Evolutionary conservation across 805 yeast genomes (phyloP).

Genomic region (Schwanniomyces occidentalis): DNA sequence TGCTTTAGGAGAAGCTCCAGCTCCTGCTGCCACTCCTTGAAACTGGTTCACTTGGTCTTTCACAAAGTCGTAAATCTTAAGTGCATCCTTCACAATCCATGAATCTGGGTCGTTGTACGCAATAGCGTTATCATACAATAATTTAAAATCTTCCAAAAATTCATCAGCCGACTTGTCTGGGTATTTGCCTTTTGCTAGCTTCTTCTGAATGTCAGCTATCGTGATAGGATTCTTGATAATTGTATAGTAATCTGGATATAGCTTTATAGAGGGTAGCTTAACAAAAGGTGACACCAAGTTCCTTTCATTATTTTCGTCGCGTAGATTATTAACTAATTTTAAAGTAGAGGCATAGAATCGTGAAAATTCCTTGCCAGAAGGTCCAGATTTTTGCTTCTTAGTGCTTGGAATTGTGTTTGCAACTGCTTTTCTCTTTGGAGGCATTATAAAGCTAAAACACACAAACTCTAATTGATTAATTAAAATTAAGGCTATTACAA

Average conservation of each 20-base stretch:
- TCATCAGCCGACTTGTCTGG: conserved; percentile 39
- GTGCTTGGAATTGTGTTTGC: conserved; percentile 4
- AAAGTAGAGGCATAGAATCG: conserved; percentile 33
- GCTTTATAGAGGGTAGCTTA: conserved; percentile 36
- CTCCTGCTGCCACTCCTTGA: conserved; percentile 11
- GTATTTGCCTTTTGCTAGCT: conserved; percentile 42
- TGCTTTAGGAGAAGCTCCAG: conserved; percentile 2
- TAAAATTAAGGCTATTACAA: no score
- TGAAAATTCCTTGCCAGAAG: conserved; percentile 24
- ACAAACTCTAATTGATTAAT: no score
- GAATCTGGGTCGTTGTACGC: conserved; percentile 43
- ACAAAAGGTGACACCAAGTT: conserved; percentile 28
- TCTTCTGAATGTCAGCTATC: conserved; percentile 33
- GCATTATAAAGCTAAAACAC: no score
- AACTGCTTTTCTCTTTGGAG: conserved; percentile 22
- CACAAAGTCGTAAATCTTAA: conserved; percentile 55
- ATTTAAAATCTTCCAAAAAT: conserved; percentile 35
- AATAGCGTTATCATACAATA: conserved; percentile 38
- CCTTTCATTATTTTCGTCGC: conserved; percentile 29
- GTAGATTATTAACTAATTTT: conserved; percentile 28
- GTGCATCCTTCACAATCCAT: conserved; percentile 67
- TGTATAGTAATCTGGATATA: conserved; percentile 42
- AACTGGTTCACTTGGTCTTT: conserved; percentile 46
- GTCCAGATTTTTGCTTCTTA: conserved; percentile 18
- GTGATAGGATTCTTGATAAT: conserved; percentile 36